Base-by-base conservation (phyloP, 108 stramenopile species). In the Aurantiochytrium sp. region DNA sequence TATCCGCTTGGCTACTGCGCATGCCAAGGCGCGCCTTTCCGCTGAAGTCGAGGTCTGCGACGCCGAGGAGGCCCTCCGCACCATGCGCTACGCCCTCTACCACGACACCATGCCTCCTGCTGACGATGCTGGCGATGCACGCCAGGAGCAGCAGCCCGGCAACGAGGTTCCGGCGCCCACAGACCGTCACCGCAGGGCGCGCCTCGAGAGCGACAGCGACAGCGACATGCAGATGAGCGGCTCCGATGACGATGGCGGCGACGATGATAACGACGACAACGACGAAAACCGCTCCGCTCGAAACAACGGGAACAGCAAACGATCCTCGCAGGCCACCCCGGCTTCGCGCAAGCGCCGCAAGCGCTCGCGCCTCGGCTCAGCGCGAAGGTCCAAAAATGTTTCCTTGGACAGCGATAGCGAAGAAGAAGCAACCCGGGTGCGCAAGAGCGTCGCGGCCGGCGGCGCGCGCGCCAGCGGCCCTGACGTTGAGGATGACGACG, bases 1-100 rank as follows among this genome's bases (percentile, higher is more conserved):
- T 37, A 99, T 99, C 90, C 97, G 99, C 52, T 89, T 99, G 68
- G 94, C 96, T 2, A 97, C 95, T 69, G 99, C 99, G 10, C 97
- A 98, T 87, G 98, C 99, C 22, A 99, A 99, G 91, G 94, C 92
- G 39, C 89, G 95, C 42, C 86, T 93, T 31, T 68, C 68, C 19
- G 21, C 4, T 19, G 4, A 69, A 2, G 89, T 89, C 24, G 68
- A 69, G 4, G 54, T 34, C 19, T 42, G 12, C 22, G 86, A 92
- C 37, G 73, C 86, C n/a, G 37, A 48, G 27, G 37, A 31, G 37
- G 69, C 88, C 42, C 19, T 86, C 8, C 34, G 37, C 5, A 86
- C 68, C 30, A 27, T 88, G 50, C 42, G 48, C 21, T 88, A 36
- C 39, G 88, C 88, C 22, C 39, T 88, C 4, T 88, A 55, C 52